Evolutionary conservation across 2,329 filamentous ascomycete genomes (phyloP).

Genomic region (Ascochyta clinopodiicola): DNA sequence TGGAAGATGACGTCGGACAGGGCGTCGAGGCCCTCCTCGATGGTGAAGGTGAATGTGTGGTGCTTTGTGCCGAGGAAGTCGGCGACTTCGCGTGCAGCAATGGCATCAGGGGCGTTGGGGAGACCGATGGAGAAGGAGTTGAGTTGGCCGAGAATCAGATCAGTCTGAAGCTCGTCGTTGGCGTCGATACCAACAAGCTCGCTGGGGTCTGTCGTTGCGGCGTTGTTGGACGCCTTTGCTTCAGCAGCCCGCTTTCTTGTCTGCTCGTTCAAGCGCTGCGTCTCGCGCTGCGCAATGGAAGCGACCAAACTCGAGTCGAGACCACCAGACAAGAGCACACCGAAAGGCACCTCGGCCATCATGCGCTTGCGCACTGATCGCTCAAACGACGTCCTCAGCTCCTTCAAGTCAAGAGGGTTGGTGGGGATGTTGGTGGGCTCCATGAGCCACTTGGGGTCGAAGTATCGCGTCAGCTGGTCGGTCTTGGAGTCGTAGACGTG

Average conservation of each 20-base stretch:
- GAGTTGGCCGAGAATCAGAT: constrained; percentile 90
- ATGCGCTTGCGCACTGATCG: constrained; percentile 92
- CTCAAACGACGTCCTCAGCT: constrained; percentile 82
- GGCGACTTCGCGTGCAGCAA: constrained; percentile 90
- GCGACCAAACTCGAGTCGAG: constrained; percentile 95
- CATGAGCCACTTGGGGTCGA: constrained; percentile 85
- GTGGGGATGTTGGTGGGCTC: constrained; percentile 79
- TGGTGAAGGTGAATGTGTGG: constrained; percentile 97
- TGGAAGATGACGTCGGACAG: constrained; percentile 98
- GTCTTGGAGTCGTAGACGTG: constrained; percentile 97
- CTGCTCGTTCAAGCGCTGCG: constrained; percentile 74
- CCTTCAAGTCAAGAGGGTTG: constrained; percentile 81
- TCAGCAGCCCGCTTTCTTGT: constrained; percentile 54
- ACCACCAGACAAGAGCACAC: constrained; percentile 92
- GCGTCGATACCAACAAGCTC: constrained; percentile 93
- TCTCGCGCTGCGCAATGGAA: constrained; percentile 94
- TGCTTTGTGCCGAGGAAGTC: constrained; percentile 98
- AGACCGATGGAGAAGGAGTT: constrained; percentile 99
- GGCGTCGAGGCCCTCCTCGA: constrained; percentile 95
- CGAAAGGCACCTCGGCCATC: constrained; percentile 99
- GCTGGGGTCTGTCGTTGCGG: constrained; percentile 22
- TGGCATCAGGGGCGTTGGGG: constrained; percentile 88
- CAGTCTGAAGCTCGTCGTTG: constrained; percentile 83
- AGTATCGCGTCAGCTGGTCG: constrained; percentile 84
- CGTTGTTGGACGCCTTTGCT: constrained; percentile 29